Evolutionary conservation across 345 rosid genomes (phyloP), one percentile per base, ranked within the genome.

Genomic region (Passiflora organensis): DNA sequence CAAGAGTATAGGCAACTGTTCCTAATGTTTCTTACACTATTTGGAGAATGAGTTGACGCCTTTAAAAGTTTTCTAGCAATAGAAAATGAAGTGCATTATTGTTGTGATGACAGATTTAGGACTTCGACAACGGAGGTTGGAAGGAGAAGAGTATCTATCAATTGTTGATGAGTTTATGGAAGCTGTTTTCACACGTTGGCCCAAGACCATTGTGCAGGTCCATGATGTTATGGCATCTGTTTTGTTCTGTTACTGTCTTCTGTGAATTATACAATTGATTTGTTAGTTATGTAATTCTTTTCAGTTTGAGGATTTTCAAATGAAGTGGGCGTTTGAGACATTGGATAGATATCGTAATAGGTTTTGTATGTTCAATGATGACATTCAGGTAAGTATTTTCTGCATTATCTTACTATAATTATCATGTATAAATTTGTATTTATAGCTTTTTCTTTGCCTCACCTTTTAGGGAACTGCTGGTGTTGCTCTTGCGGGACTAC

Each of bases 361-460:
- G 72, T 89, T 93, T 65, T 89, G 95, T 80, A 89, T 93, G 99
- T 93, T 93, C 76, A 93, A 93, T 67, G 99, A 86, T 78, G 99
- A 93, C 71, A 69, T 93, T 65, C 99, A 93, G 95, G 99, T 86
- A 67, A 51, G 49, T 47, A 53, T 62, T 53, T 41, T 1, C 5
- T 12, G 14, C 13, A 15, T 41, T 11, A 4, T 41, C 4, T 41
- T 41, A 4, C 14, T 6, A 15, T 15, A 41, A 28, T 50, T 32
- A n/a, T 24, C 52, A 19, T 60, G 32, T n/a, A 22, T 66, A 59
- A 22, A 45, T 41, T n/a, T 25, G 32, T 54, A 45, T 14, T 53
- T 36, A 28, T 8, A 28, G 34, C 34, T 2, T 28, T 28, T 28
- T 28, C 8, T 8, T 28, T 28, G 34, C 5, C 5, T 28, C 3